Base-by-base conservation (phyloP, 2,329 filamentous ascomycete species). In the Neonectria sp. region DNA sequence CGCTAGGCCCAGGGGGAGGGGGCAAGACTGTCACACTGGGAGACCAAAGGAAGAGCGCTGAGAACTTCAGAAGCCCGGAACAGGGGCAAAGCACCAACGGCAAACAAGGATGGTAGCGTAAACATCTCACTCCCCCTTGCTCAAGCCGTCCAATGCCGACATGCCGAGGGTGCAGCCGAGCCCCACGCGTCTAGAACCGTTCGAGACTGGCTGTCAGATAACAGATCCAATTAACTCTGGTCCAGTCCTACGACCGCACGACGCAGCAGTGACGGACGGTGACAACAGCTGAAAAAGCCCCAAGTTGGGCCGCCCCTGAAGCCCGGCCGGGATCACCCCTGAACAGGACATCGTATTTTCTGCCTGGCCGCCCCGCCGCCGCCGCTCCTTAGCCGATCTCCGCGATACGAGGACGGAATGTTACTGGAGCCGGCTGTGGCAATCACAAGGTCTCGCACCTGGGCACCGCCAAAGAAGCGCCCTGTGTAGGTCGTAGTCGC, bases 191-290 rank as follows among this genome's bases (percentile, higher is more conserved):
- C 56, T 65, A 60, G 58, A 51, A 29, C 51, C 3, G 15, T 37
- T 51, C 27, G 31, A 53, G 65, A 33, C 58, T 43, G 53, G 59
- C 53, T 49, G 17, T 21, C 45, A 61, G 63, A 70, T 65, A 65
- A 67, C 52, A 58, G 63, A 57, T 65, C 68, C 65, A 73, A 70
- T 74, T 58, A 65, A 33, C 43, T 55, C 53, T 51, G 31, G 21
- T 21, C 21, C 21, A 21, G 21, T 21, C 21, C 21, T 21, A 21
- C 21, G 21, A 21, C 21, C 21, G 21, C 21, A 21, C 21, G 21
- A 21, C 21, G 21, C 21, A 21, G 21, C 21, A 21, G 21, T 21
- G 21, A 21, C 21, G 21, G 31, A 33, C 31, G 31, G 31, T 33
- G 46, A 65, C 69, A 8, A 29, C 6, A 55, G 52, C 31, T 40